Percentiles rank a stretch among this genome's conserved stretches.
These are phyloP conservation scores for Aureobasidium leucospermi DNA, from an alignment of 2,329 filamentous ascomycete species.

Conservation along the genomic window DNA sequence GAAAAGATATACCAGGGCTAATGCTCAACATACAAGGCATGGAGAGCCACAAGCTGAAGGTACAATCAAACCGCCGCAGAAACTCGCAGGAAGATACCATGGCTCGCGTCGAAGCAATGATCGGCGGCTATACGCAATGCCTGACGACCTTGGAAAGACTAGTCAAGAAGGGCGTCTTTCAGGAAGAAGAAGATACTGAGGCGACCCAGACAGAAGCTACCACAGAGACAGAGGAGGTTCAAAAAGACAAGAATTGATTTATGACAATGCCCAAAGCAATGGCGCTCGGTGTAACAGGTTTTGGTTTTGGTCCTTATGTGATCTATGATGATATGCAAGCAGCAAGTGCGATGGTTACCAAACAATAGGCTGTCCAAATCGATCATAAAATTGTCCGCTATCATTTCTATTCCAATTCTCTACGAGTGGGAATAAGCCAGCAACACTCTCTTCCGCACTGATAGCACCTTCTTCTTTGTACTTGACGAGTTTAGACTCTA, in stretches of 20 bases:
- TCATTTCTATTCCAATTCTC: conserved; percentile 24
- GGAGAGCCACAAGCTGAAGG: conserved; percentile 1
- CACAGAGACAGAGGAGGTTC: not conserved
- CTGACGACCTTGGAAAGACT: conserved; percentile 13
- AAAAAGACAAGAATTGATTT: not conserved
- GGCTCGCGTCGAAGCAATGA: conserved; percentile 14
- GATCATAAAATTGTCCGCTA: conserved; percentile 37
- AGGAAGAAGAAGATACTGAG: not conserved
- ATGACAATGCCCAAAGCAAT: not conserved
- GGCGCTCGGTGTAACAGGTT: not conserved
- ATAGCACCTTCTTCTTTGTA: conserved; percentile 41
- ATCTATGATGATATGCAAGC: not conserved
- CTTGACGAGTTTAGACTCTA: conserved; percentile 38
- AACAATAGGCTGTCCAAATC: conserved; percentile 35
- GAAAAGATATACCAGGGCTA: conserved; percentile 35
- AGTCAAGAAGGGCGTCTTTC: conserved; percentile 8
- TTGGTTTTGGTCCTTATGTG: not conserved
- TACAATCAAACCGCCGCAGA: conserved; percentile 5
- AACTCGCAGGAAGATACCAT: conserved; percentile 13
- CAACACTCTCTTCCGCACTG: conserved; percentile 34
- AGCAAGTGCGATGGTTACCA: conserved; percentile 27
- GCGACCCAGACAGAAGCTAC: not conserved
- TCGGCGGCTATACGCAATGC: conserved; percentile 11
- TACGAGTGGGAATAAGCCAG: conserved; percentile 32
- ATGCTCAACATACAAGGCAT: conserved; percentile 49